Conservation (phyloP, 805 yeast species). For the Wickerhamomyces bovis region DNA sequence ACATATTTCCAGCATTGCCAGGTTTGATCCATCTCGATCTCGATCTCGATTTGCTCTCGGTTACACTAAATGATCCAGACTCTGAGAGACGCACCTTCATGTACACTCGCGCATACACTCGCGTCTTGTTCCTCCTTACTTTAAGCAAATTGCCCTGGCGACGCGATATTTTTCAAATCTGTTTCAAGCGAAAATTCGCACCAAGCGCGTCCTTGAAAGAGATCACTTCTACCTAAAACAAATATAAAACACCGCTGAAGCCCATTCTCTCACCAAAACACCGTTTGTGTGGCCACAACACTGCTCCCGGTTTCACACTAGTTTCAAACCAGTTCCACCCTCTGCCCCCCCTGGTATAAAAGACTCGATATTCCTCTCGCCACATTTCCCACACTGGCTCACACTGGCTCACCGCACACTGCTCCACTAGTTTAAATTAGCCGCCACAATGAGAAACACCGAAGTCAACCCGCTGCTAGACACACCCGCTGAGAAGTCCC, state of each 20-base stretch:
- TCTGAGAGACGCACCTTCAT: neutral
- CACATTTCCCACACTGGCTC: too few species aligned
- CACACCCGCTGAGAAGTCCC: slow-evolving; percentile 19
- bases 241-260: neutral
- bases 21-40: too few species aligned
- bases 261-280: neutral
- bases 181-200: neutral
- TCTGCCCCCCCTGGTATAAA: too few species aligned
- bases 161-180: neutral
- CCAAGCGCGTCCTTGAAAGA: neutral
- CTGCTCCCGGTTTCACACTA: neutral
- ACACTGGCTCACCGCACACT: neutral
- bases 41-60: too few species aligned
- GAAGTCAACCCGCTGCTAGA: slow-evolving; percentile 13
- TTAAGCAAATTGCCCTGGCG: neutral
- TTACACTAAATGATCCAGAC: neutral
- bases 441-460: neutral
- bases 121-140: neutral
- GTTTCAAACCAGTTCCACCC: neutral
- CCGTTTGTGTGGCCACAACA: neutral
- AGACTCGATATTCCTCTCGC: neutral
- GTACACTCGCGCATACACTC: neutral
- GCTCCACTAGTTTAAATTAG: neutral
- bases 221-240: neutral
- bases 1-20: too few species aligned